Evolutionary conservation across 2,329 filamentous ascomycete genomes (phyloP).

Genomic region (Eutypella sp.): DNA sequence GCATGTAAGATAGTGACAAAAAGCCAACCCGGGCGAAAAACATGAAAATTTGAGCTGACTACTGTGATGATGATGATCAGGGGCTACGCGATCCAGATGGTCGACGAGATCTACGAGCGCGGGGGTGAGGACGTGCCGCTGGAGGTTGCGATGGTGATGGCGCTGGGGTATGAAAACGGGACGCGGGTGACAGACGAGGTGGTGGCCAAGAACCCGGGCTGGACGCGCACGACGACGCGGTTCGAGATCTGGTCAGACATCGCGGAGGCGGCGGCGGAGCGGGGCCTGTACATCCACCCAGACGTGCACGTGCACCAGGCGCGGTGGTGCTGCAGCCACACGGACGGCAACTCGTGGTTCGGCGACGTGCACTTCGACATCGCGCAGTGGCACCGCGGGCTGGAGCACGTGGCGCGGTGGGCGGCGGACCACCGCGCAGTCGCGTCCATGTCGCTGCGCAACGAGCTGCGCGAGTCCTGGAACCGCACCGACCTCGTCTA

Average conservation of each 20-base stretch:
- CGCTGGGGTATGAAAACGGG: conserved; percentile 43
- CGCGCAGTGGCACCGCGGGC: conserved; percentile 49
- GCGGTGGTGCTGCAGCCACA: conserved; percentile 41
- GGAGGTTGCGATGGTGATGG: conserved; percentile 31
- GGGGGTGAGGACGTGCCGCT: conserved; percentile 35
- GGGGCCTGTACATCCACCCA: conserved; percentile 34
- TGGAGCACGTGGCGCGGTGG: conserved; percentile 45
- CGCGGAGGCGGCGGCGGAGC: conserved; percentile 26
- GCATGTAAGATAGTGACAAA: conserved; percentile 29
- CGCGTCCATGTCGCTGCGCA: conserved; percentile 36
- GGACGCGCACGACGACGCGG: conserved; percentile 42
- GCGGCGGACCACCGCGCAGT: conserved; percentile 34
- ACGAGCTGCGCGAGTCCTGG: conserved; percentile 35
- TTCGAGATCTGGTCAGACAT: conserved; percentile 37
- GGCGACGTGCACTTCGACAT: conserved; percentile 50
- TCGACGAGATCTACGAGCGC: conserved; percentile 41
- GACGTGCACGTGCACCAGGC: conserved; percentile 37
- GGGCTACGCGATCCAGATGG: conserved; percentile 52
- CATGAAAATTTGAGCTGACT: too few species aligned
- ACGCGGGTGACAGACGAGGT: conserved; percentile 41
- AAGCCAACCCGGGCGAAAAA: not conserved
- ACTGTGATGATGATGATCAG: conserved; percentile 11
- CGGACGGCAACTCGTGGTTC: conserved; percentile 51
- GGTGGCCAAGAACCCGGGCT: conserved; percentile 43
- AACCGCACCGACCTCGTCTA: conserved; percentile 33